Evolutionary conservation across 257 asterid genomes (phyloP), one percentile per base, ranked within the genome.

Genomic region (Solanum neorickii): DNA sequence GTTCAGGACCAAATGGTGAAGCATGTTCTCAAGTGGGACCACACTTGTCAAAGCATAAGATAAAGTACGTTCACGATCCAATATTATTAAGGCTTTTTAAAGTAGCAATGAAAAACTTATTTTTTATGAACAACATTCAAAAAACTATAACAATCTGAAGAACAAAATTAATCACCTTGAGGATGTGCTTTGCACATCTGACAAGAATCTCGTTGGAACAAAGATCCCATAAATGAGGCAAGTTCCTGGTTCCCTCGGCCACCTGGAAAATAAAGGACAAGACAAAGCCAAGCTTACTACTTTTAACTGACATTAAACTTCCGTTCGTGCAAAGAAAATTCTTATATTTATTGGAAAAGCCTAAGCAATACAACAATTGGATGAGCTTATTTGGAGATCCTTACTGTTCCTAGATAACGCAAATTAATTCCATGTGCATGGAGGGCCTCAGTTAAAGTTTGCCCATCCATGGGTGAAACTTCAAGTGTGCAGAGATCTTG

Each of bases 381-480:
- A 69, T 27, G 85, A 80, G 84, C 16, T 59, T 42, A 87, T 42
- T 25, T 84, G 69, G 69, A 49, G 74, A 84, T 59, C 80, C 94
- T 91, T 93, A 95, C 99, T 90, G 93, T 93, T 83, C 99, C 98
- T 86, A 96, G 90, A 87, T 96, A 96, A 60, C 98, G 99, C 86
- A 95, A 91, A 85, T 96, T 96, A 86, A 96, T 92, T 66, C 99
- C 99, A 91, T 95, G 96, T 39, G 98, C 96, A 93, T 94, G 99
- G 87, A 96, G 96, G 66, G 98, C 97, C 91, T 96, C 99, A 60
- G 98, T 96, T 83, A 96, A 91, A 76, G 99, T 95, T 69, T 94
- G 98, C 31, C 99, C 99, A 91, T 96, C 98, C 98, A 95, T 95
- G 77, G 99, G 99, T 85, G 99, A 96, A 91, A 96, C 98, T 90